phyloP scores from a whole-genome alignment of 176 grass and related monocot species.

The Rhynchospora tenuis region DNA sequence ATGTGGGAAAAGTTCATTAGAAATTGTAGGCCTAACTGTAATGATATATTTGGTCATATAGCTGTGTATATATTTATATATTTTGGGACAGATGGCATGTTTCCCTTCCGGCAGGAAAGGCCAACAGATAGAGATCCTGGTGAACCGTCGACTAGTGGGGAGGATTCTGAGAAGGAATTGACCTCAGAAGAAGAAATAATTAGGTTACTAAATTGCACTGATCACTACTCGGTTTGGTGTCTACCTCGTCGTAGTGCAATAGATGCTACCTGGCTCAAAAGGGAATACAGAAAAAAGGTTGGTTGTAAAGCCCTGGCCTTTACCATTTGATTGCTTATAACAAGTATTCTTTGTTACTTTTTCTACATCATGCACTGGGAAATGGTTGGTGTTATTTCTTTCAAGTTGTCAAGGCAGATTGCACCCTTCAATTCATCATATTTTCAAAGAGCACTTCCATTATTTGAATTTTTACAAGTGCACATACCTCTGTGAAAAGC shows the following conservation, averaged over 20 bases:
- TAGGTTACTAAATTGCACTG: conserved; percentile 73
- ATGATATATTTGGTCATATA: neutral
- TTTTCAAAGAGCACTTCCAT: neutral
- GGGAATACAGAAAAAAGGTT: conserved; percentile 99
- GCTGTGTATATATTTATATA: neutral
- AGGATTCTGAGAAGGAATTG: conserved; percentile 55
- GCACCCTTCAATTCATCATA: neutral
- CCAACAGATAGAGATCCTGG: conserved; percentile 40
- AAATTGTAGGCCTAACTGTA: neutral
- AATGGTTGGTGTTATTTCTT: neutral
- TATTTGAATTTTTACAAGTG: neutral
- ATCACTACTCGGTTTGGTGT: conserved; percentile 96
- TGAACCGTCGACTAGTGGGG: conserved; percentile 75
- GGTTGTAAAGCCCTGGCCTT: neutral
- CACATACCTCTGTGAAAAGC: too few species aligned
- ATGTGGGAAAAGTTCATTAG: neutral
- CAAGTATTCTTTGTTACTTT: neutral
- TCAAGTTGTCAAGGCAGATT: neutral
- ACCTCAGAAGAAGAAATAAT: conserved; percentile 86
- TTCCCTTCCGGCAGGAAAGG: conserved; percentile 39
- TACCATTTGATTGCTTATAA: neutral
- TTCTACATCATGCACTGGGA: neutral
- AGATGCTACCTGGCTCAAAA: conserved; percentile 81
- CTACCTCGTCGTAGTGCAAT: conserved; percentile 64
- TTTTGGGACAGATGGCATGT: conserved; percentile 30